phyloP scores from a whole-genome alignment of 306 rosid species.

The Astragalus membranaceus region DNA sequence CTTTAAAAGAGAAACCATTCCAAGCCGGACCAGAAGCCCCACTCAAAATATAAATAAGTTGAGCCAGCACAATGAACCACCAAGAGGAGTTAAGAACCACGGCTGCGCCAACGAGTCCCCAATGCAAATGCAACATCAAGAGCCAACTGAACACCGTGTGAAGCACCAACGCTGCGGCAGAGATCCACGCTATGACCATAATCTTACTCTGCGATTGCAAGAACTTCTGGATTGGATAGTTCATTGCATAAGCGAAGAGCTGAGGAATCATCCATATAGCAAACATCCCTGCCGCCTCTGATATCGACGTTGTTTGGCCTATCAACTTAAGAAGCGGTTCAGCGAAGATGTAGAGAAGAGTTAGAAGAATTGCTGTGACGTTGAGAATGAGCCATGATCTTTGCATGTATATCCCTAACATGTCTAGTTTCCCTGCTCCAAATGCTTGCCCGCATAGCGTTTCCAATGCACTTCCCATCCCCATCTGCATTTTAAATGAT shows the following conservation, averaged over 20 bases:
- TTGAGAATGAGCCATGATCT: conserved; percentile 76
- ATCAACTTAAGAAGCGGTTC: conserved; percentile 36
- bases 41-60: conserved; percentile 44
- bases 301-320: conserved; percentile 59
- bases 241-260: conserved; percentile 73
- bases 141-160: conserved; percentile 74
- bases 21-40: conserved; percentile 71
- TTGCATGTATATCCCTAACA: conserved; percentile 89
- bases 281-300: conserved; percentile 66
- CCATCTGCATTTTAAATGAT: conserved; percentile 32
- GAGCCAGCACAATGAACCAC: conserved; percentile 66
- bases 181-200: conserved; percentile 76
- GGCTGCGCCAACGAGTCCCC: conserved; percentile 81
- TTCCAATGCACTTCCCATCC: conserved; percentile 94
- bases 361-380: conserved; percentile 32
- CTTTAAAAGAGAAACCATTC: conserved; percentile 66
- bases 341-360: conserved; percentile 53
- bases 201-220: conserved; percentile 87
- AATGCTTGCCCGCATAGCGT: conserved; percentile 89
- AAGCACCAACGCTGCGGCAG: conserved; percentile 45
- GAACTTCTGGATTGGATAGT: conserved; percentile 72
- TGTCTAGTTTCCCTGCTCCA: conserved; percentile 69
- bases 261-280: conserved; percentile 89
- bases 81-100: conserved; percentile 63
- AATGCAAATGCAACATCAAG: conserved; percentile 45